Evolutionary conservation across 768 basidiomycete genomes (phyloP), one percentile per base, ranked within the genome.

Genomic region (Lactarius vividus): DNA sequence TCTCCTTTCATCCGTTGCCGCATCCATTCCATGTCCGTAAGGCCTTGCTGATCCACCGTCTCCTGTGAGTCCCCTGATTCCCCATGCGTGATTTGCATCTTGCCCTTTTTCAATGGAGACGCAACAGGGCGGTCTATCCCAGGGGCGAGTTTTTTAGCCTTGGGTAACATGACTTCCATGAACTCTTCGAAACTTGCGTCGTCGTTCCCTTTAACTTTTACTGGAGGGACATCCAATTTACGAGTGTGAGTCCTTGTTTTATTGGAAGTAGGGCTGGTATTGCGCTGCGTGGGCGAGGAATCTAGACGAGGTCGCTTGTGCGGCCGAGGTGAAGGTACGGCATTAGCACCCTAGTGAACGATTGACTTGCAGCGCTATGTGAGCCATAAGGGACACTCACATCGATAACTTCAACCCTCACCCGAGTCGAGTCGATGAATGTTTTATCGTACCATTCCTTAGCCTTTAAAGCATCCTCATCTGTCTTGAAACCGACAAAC

Each of bases 401-500:
- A 74, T 94, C 87, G 20, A 96, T 85, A 35, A 92, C 74, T 28
- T 84, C 81, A 3, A 96, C 94, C 63, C 75, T 85, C 57, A 98
- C 85, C 67, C 88, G 83, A 10, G 88, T 83, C 8, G 92, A 88
- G 55, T 88, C 92, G 33, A 98, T 82, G 74, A 89, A 98, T 0
- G 89, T 91, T 28, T 84, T 81, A 75, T 96, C 86, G 70, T 91
- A 96, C 89, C 91, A 98, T 40, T 88, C 84, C 73, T 84, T 85
- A 0, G 92, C 95, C 5, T 81, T 80, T 7, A 77, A 63, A 0
- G 96, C 96, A 65, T 97, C 91, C 33, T 83, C 79, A 35, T 88
- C 81, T 0, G 88, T 84, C 77, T 91, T 94, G 81, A 87, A 98
- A 0, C 97, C 97, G 10, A 96, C 81, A 72, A 98, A 99, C 0